Evolutionary conservation across 2,329 filamentous ascomycete genomes (phyloP).

Genomic region (Lachnellula suecica): DNA sequence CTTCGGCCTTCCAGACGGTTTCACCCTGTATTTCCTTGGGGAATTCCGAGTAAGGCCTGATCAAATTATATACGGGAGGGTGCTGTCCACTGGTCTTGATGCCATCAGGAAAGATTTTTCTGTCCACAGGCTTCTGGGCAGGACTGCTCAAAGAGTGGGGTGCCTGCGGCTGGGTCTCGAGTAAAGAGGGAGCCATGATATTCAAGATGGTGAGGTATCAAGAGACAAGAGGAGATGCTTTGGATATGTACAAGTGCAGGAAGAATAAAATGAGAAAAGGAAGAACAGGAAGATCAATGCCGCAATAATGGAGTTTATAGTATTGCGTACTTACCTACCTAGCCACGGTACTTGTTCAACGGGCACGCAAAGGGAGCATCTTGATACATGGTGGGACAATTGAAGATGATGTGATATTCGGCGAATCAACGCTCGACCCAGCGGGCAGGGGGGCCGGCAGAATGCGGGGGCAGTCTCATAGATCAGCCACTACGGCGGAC

Average conservation of each 20-base stretch:
- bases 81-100: constrained; percentile 65
- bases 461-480: no score
- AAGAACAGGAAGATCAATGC: not conserved
- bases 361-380: no score
- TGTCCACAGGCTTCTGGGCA: constrained; percentile 20
- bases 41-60: constrained; percentile 69
- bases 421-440: no score
- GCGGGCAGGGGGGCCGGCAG: no score
- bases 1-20: constrained; percentile 66
- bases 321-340: no score
- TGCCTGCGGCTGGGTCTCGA: constrained; percentile 19
- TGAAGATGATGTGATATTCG: no score
- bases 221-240: no score
- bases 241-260: not conserved
- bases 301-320: no score
- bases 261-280: not conserved
- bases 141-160: constrained; percentile 19
- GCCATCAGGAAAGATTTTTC: constrained; percentile 33
- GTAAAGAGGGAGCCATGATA: constrained; percentile 21
- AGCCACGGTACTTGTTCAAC: no score
- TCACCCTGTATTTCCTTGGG: constrained; percentile 69
- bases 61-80: constrained; percentile 61
- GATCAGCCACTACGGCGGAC: no score
- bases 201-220: no score
- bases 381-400: no score